Evolutionary conservation across 148 eudicot genomes (phyloP).

Genomic region (Nepenthes mirabilis): DNA sequence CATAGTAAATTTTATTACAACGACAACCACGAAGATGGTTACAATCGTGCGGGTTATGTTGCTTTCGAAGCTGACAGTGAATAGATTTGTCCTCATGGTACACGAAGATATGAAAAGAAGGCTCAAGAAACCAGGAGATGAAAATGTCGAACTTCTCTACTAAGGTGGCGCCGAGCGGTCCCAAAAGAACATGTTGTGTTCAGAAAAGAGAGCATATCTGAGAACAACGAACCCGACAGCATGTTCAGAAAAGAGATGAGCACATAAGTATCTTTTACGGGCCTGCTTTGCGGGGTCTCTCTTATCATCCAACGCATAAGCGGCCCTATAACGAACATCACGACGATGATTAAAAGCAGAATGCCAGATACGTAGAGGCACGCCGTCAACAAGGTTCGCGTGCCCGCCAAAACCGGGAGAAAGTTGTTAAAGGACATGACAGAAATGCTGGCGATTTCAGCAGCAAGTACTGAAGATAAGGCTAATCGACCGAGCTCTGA

Average conservation of each 20-base stretch:
- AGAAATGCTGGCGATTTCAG: slow-evolving; percentile 4
- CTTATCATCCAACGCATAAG: slow-evolving; percentile 14
- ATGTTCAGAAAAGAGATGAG: slow-evolving; percentile 8
- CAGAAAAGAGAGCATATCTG: neutral
- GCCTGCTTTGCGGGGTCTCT: slow-evolving; percentile 32
- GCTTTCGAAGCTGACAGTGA: neutral
- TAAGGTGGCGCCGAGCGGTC: slow-evolving; percentile 27
- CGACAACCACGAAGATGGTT: slow-evolving; percentile 1
- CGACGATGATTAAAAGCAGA: neutral
- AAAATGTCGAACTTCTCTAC: slow-evolving; percentile 21
- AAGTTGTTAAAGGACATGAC: neutral
- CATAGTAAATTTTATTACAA: slow-evolving; percentile 4
- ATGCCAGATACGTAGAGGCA: neutral
- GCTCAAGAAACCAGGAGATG: slow-evolving; percentile 13
- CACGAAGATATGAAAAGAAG: slow-evolving; percentile 11
- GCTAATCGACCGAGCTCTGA: slow-evolving; percentile 30
- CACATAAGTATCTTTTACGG: slow-evolving; percentile 10
- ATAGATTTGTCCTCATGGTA: slow-evolving; percentile 16
- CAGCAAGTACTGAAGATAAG: slow-evolving; percentile 4
- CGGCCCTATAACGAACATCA: slow-evolving; percentile 15
- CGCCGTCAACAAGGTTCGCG: neutral
- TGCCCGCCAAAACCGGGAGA: neutral
- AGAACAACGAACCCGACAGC: slow-evolving; percentile 8
- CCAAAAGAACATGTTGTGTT: slow-evolving; percentile 14
- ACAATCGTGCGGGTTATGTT: neutral